Evolutionary conservation across 2,329 filamentous ascomycete species (phyloP).

Genomic region (Pseudogymnoascus sp.): DNA sequence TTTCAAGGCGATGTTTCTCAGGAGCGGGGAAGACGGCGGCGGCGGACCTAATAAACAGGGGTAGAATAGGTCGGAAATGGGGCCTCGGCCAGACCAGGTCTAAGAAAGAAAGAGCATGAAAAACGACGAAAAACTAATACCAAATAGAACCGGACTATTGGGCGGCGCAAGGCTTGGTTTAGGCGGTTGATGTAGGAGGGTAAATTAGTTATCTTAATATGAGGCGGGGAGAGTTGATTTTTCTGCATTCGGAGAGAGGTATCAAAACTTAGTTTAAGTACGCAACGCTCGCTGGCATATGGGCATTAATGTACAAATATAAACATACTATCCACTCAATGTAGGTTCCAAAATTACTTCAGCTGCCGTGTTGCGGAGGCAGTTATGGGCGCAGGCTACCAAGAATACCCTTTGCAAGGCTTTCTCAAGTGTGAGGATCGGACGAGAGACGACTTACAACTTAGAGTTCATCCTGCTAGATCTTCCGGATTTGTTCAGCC

Average conservation of each 20-base stretch:
- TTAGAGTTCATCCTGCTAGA: no score
- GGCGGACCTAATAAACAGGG: background rate
- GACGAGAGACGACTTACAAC: no score
- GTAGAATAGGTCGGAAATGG: background rate
- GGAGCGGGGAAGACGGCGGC: background rate
- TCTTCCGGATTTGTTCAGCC: no score
- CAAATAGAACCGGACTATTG: slow-evolving; percentile 5
- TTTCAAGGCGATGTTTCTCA: slow-evolving; percentile 39
- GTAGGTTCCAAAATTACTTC: background rate
- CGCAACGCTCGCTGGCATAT: background rate
- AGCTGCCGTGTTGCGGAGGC: no score
- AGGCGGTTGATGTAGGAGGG: background rate
- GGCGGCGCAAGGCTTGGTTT: background rate
- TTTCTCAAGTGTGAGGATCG: no score
- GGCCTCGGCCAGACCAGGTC: background rate
- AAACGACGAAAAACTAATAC: slow-evolving; percentile 5
- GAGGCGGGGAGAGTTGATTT: background rate
- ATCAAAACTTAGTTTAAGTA: background rate
- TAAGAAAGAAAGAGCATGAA: background rate
- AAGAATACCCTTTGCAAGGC: no score
- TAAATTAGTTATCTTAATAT: background rate
- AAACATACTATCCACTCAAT: background rate
- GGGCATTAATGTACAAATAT: slow-evolving; percentile 5
- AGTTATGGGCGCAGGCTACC: no score
- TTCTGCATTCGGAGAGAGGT: background rate